Evolutionary conservation across 768 basidiomycete species (phyloP).

Genomic region (Mycena olivaceomarginata): DNA sequence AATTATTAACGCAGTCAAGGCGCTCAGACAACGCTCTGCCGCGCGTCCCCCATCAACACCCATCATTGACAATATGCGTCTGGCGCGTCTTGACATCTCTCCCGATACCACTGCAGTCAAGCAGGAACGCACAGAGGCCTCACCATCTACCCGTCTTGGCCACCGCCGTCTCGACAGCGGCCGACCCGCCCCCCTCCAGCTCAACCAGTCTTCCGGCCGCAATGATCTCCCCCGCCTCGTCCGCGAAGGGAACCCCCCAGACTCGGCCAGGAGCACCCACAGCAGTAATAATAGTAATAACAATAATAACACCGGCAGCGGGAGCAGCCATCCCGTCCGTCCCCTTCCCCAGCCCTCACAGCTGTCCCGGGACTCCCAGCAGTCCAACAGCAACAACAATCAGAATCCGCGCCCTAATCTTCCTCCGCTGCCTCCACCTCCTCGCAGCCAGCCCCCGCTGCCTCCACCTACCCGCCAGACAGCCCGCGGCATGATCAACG

Average conservation of each 20-base stretch:
- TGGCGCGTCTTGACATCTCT: conserved; percentile 41
- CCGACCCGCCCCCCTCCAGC: conserved; percentile 89
- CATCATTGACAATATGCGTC: conserved; percentile 39
- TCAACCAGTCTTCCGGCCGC: conserved; percentile 72
- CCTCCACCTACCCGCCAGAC: conserved; percentile 64
- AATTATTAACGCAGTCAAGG: conserved; percentile 90
- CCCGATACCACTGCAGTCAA: conserved; percentile 28
- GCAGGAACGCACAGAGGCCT: conserved; percentile 48
- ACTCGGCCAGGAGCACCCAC: conserved; percentile 67
- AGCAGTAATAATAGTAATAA: conserved; percentile 15
- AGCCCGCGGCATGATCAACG: conserved; percentile 52
- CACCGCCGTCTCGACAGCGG: conserved; percentile 74
- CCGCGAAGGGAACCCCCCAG: conserved; percentile 74
- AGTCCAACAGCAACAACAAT: conserved; percentile 56
- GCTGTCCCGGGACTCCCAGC: conserved; percentile 62
- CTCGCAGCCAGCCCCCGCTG: conserved; percentile 78
- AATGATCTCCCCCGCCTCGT: conserved; percentile 85
- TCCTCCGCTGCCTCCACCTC: conserved; percentile 83
- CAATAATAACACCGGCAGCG: neutral
- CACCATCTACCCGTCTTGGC: conserved; percentile 54
- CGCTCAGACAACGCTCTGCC: conserved; percentile 77
- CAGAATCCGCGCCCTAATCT: conserved; percentile 67
- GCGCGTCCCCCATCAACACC: conserved; percentile 44
- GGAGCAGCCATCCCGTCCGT: conserved; percentile 54
- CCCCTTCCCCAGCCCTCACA: conserved; percentile 70